Conservation (phyloP, 768 basidiomycete species). For the Tricholoma flavovirens region DNA sequence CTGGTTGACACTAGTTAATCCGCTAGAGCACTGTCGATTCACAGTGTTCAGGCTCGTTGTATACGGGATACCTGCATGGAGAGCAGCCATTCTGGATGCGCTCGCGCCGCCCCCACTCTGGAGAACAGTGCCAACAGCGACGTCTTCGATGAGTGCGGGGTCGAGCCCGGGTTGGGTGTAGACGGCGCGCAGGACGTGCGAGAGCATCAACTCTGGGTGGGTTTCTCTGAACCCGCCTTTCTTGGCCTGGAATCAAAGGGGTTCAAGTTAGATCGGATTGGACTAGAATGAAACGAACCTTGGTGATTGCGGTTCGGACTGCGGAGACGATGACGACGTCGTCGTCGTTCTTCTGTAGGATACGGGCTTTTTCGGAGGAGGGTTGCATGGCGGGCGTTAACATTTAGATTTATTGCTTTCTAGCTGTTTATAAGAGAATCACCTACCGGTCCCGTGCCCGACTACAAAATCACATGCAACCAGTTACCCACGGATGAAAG, state of each 20-base stretch:
- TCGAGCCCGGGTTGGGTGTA: conserved; percentile 65
- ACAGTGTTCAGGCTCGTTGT: conserved; percentile 72
- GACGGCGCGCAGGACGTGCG: conserved; percentile 69
- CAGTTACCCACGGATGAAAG: too few relatives aligned
- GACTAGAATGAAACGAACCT: conserved; percentile 41
- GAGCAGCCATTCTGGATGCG: conserved; percentile 80
- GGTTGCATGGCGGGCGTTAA: background rate
- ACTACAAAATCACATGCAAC: background rate
- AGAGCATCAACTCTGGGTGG: conserved; percentile 74
- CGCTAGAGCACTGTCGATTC: conserved; percentile 89
- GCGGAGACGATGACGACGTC: conserved; percentile 91
- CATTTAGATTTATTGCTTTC: background rate
- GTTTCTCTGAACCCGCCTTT: conserved; percentile 94
- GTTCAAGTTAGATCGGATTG: conserved; percentile 5
- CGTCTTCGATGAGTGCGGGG: conserved; percentile 78
- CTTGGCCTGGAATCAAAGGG: conserved; percentile 45
- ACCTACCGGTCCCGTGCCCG: background rate
- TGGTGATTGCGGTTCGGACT: conserved; percentile 87
- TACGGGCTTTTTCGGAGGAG: conserved; percentile 43
- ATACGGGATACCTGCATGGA: conserved; percentile 81
- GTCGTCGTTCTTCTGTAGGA: conserved; percentile 70
- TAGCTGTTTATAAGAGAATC: background rate
- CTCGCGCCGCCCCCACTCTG: conserved; percentile 80
- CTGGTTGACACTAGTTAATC: conserved; percentile 74
- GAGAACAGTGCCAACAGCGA: conserved; percentile 84